A percentile compares a stretch with the other conserved stretches of the same genome.
Conservation (phyloP, 495 filamentous ascomycete genomes). For the Aspergillus campestris region DNA sequence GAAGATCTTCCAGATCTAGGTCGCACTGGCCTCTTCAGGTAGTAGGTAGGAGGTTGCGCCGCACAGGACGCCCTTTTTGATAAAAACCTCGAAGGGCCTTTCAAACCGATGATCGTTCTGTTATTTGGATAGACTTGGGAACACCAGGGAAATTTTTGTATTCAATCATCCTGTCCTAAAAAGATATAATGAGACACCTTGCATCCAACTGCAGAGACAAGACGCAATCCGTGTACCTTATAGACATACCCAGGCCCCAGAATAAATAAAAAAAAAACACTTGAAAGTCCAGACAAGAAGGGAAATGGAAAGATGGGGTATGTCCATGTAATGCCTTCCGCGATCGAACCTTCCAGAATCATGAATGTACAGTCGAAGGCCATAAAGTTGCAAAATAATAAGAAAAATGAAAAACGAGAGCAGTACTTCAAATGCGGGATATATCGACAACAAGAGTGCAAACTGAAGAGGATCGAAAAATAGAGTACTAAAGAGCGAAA, state of each 20-base stretch:
- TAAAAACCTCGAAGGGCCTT: too few species aligned
- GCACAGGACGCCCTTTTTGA: too few species aligned
- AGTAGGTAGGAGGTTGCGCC: too few species aligned
- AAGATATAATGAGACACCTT: not conserved
- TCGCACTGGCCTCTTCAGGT: too few species aligned
- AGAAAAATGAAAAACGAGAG: conserved; percentile 2
- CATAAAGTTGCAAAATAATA: conserved; percentile 11
- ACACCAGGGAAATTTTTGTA: not conserved
- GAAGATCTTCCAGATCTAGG: not conserved
- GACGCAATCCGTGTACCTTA: too few species aligned
- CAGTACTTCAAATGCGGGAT: not conserved
- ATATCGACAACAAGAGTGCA: conserved; percentile 6
- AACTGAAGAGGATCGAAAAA: not conserved
- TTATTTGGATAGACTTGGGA: too few species aligned
- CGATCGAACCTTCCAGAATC: not conserved
- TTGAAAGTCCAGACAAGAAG: conserved; percentile 2
- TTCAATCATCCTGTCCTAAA: not conserved
- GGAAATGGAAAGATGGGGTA: not conserved
- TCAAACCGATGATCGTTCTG: too few species aligned
- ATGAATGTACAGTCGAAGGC: conserved; percentile 15
- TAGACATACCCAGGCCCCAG: conserved; percentile 1
- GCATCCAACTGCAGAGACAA: not conserved
- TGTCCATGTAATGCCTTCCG: not conserved
- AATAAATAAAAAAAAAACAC: conserved; percentile 7
- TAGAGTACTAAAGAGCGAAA: not conserved